Evolutionary conservation across 257 asterid species (phyloP).

Genomic region (Nicotiana otophora): DNA sequence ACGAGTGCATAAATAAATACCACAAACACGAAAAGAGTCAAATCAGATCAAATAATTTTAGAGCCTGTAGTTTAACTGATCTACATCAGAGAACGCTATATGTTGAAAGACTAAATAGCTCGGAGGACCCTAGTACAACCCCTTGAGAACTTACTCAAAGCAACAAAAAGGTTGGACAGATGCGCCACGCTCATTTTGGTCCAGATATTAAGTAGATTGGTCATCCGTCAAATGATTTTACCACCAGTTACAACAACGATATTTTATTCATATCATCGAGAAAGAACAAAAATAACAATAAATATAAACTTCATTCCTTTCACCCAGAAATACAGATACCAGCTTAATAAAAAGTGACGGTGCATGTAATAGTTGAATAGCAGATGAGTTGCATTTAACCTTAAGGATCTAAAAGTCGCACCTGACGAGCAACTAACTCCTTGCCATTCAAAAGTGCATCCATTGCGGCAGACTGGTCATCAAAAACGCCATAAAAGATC

Average conservation of each 20-base stretch:
- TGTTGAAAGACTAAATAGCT: not conserved
- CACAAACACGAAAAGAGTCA: not conserved
- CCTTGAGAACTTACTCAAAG: not conserved
- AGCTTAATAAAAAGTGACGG: not conserved
- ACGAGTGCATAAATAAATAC: not conserved
- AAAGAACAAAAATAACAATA: not conserved
- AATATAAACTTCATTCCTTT: not conserved
- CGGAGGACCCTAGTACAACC: not conserved
- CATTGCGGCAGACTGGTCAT: slow-evolving; percentile 62
- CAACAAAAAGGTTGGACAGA: not conserved
- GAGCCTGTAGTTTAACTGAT: not conserved
- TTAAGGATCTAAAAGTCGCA: slow-evolving; percentile 16
- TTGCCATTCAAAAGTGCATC: slow-evolving; percentile 73
- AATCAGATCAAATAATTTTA: not conserved
- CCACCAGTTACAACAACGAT: not conserved
- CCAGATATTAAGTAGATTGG: not conserved
- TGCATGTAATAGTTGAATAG: not conserved
- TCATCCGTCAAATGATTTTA: not conserved
- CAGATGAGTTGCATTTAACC: not conserved
- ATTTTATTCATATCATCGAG: not conserved
- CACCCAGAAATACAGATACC: not conserved
- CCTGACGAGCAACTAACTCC: slow-evolving; percentile 87
- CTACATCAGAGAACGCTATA: not conserved
- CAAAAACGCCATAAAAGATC: slow-evolving; percentile 64
- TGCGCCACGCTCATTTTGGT: not conserved